A percentile compares a stretch with the other conserved stretches of the same genome.
Evolutionary conservation across 495 filamentous ascomycete genomes (phyloP).

Genomic region (Penicillium riverlandense): DNA sequence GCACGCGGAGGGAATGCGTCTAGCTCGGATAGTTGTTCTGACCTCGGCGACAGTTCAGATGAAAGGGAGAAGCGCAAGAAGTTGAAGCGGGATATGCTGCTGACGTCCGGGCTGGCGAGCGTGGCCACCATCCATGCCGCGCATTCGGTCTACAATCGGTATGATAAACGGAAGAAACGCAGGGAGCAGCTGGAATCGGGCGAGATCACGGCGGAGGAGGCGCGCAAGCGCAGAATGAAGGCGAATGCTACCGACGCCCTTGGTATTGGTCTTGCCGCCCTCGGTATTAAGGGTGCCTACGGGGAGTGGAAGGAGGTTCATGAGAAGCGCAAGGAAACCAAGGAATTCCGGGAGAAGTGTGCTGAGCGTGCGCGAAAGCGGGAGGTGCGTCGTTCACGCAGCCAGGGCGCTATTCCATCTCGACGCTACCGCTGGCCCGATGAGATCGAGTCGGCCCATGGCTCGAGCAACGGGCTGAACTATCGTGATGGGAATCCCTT

Average conservation of each 20-base stretch:
- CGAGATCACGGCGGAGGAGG: constrained; percentile 65
- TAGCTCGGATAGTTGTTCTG: constrained; percentile 44
- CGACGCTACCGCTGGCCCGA: constrained; percentile 16
- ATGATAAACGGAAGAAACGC: constrained; percentile 66
- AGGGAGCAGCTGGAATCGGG: constrained; percentile 66
- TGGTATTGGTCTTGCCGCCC: constrained; percentile 72
- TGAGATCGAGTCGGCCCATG: constrained; percentile 15
- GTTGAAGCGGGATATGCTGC: constrained; percentile 74
- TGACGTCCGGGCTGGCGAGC: constrained; percentile 76
- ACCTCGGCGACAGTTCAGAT: constrained; percentile 67
- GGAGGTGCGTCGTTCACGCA: constrained; percentile 7
- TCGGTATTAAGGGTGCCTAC: constrained; percentile 79
- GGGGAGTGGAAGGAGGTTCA: constrained; percentile 65
- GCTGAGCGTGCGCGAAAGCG: constrained; percentile 32
- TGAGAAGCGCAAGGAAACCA: constrained; percentile 48
- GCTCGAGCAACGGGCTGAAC: background rate
- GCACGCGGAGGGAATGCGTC: background rate
- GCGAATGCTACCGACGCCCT: constrained; percentile 68
- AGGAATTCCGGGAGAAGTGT: constrained; percentile 45
- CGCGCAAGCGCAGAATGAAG: constrained; percentile 66
- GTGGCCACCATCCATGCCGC: constrained; percentile 88
- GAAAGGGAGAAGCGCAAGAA: constrained; percentile 69
- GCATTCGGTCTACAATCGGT: constrained; percentile 67
- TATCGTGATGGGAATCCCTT: constrained; percentile 18
- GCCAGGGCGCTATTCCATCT: constrained; percentile 7